Base-by-base conservation (phyloP, 352 stramenopile genomes). In the Globisporangium spinosum region DNA sequence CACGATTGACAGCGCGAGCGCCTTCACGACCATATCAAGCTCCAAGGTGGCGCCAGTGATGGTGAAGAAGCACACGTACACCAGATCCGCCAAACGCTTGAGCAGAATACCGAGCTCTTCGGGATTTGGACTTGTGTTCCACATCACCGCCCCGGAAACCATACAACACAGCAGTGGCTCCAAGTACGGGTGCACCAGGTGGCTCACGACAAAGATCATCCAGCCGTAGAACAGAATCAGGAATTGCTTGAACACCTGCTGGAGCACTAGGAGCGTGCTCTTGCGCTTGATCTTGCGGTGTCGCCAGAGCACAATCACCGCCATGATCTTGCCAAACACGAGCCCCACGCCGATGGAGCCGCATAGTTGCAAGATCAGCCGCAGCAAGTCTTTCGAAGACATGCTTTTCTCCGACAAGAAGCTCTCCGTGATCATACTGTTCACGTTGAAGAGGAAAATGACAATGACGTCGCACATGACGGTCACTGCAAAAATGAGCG, bases 41-140 rank as follows among this genome's bases (percentile, higher is more conserved):
- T 89, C 78, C 7, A 91, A 64, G 10, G 83, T 85, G 15, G 83
- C 83, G 20, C 83, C 83, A 2, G 83, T 89, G 59, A 91, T 82
- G 47, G 83, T 89, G 68, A 91, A 91, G 59, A 91, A 91, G 58
- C 78, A 82, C n/a, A 91, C 80, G 64, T 89, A 91, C 29, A 91
- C 79, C 20, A 89, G 58, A 58, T 88, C 77, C 3, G 79, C 80
- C 10, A 89, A 65, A 0, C 79, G 72, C 58, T 87, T 83, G 27
- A 90, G 58, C 51, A 90, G 62, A 17, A 87, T 65, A 6, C 69
- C 68, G 17, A 90, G 75, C 25, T 90, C 82, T 49, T 90, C 82
- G 1, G 79, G 77, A 34, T 87, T 85, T 0, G 76, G 58, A 45
- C 71, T 84, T 25, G 75, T 76, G 66, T 90, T 90, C 79, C 79